phyloP scores from a whole-genome alignment of 164 flowering plant genomes.

The Umbilicus rupestris region DNA sequence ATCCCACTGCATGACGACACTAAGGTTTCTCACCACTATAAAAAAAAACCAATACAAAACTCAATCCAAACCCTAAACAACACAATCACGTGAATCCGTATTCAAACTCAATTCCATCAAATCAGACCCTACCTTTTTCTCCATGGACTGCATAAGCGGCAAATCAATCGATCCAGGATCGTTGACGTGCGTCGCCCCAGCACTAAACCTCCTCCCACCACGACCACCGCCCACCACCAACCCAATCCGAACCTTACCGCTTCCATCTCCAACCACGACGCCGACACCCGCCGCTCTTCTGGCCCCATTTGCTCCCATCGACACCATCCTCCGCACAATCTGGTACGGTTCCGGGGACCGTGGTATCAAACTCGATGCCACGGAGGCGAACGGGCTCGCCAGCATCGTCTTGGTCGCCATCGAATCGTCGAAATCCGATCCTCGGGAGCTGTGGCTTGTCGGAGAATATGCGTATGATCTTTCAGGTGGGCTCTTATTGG shows the following conservation, averaged over 20 bases:
- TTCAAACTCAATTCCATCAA: background rate
- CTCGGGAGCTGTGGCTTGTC: background rate
- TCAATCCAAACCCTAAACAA: background rate
- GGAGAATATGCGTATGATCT: no score
- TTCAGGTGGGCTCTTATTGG: no score
- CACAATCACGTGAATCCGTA: background rate
- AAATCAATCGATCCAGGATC: slow-evolving; percentile 53
- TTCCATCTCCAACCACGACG: background rate
- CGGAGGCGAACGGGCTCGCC: slow-evolving; percentile 7
- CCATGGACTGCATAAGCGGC: slow-evolving; percentile 64
- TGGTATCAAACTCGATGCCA: background rate
- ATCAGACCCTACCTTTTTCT: slow-evolving; percentile 43
- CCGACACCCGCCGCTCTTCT: background rate
- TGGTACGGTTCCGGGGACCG: background rate
- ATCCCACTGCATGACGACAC: no score
- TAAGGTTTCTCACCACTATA: no score
- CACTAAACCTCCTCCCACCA: slow-evolving; percentile 19
- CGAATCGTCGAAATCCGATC: background rate
- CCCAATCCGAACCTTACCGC: background rate
- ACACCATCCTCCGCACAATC: background rate
- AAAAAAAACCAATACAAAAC: no score
- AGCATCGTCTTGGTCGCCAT: slow-evolving; percentile 8
- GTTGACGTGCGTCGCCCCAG: slow-evolving; percentile 36
- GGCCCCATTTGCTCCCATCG: background rate
- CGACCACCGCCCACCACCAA: background rate